Evolutionary conservation across 495 filamentous ascomycete species (phyloP).

Genomic region (Schizothecium vesticola): DNA sequence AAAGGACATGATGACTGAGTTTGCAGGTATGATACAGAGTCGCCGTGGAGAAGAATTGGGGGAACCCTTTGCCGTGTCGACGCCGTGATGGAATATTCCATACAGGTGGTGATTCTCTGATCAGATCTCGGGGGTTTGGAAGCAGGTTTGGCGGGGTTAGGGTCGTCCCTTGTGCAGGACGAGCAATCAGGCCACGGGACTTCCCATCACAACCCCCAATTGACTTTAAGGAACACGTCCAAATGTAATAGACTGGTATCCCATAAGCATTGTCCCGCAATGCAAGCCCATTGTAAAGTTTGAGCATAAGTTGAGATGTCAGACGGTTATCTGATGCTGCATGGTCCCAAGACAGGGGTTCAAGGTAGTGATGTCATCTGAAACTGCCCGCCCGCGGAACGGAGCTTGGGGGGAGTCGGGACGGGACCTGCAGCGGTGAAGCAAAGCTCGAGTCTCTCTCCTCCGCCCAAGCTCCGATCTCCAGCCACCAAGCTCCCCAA

Average conservation of each 20-base stretch:
- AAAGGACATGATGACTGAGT: slow-evolving; percentile 6
- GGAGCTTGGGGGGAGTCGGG: neutral
- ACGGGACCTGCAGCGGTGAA: neutral
- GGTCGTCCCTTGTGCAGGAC: neutral
- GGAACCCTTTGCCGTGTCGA: neutral
- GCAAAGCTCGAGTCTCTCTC: neutral
- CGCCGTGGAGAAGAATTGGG: neutral
- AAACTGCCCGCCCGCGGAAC: neutral
- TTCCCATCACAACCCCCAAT: neutral
- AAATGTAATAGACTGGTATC: neutral
- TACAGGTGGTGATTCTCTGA: neutral
- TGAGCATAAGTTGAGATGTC: neutral
- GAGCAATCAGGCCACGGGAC: neutral
- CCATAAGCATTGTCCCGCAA: neutral
- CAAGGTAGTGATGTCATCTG: slow-evolving; percentile 15
- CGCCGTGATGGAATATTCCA: neutral
- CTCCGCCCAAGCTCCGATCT: neutral
- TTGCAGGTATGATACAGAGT: neutral
- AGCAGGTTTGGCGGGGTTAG: neutral
- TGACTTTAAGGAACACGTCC: neutral
- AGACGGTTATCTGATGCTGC: neutral
- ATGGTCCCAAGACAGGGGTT: neutral
- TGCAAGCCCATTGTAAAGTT: neutral
- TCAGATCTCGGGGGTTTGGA: neutral
- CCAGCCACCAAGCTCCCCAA: slow-evolving; percentile 1